A percentile compares a stretch with the other conserved stretches of the same genome.
phyloP scores from a whole-genome alignment of 176 grass and related monocot genomes.

The Rhynchospora pubera region DNA sequence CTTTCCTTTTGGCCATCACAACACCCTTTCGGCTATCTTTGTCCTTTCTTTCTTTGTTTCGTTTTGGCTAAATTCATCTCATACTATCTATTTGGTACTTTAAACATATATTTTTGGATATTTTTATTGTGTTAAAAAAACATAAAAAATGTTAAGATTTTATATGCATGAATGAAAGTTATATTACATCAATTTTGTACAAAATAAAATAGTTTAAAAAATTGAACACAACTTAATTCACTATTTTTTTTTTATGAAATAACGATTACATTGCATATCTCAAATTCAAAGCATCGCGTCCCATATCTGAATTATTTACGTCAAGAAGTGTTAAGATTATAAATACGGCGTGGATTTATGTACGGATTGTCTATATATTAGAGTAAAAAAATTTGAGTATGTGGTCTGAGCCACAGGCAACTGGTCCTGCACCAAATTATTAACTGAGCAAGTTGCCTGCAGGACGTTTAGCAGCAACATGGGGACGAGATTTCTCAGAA shows the following conservation, averaged over 20 bases:
- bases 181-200: too few relatives aligned
- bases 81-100: too few relatives aligned
- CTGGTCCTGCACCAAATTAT: not conserved
- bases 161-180: too few relatives aligned
- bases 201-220: not conserved
- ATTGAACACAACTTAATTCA: not conserved
- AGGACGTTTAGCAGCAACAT: not conserved
- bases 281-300: not conserved
- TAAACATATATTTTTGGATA: too few relatives aligned
- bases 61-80: too few relatives aligned
- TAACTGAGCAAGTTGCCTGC: not conserved
- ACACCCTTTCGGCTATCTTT: too few relatives aligned
- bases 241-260: not conserved
- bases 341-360: not conserved
- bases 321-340: not conserved
- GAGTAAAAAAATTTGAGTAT: not conserved
- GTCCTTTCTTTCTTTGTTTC: too few relatives aligned
- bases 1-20: too few relatives aligned
- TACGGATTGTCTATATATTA: not conserved
- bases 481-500: not conserved
- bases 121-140: too few relatives aligned
- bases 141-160: too few relatives aligned
- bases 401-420: not conserved
- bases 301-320: slow-evolving; percentile 2
- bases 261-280: not conserved